Conservation (phyloP, 2,329 filamentous ascomycete species). For the Cylindrodendrum hubeiense region DNA sequence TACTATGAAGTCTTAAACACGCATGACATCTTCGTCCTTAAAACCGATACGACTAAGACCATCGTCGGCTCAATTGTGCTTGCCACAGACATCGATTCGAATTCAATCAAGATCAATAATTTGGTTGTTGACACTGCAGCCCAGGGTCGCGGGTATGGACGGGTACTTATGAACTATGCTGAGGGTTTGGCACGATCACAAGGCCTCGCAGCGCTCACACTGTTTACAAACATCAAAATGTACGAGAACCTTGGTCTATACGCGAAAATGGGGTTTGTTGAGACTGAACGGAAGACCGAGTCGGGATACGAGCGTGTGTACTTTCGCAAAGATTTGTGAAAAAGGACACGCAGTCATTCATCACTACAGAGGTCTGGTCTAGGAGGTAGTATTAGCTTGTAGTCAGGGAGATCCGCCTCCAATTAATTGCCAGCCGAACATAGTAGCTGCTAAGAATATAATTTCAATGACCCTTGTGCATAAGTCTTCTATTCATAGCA, state of each 20-base stretch:
- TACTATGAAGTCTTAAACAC: conserved; percentile 45
- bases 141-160: conserved; percentile 50
- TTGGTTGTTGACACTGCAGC: conserved; percentile 44
- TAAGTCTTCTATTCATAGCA: background rate
- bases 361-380: background rate
- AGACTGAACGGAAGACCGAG: conserved; percentile 46
- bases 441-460: too few relatives aligned
- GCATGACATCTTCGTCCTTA: conserved; percentile 42
- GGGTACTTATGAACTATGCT: conserved; percentile 47
- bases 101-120: conserved; percentile 45
- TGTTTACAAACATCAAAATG: conserved; percentile 53
- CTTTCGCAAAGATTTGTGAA: conserved; percentile 50
- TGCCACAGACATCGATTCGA: conserved; percentile 19
- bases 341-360: conserved; percentile 21
- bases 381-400: too few relatives aligned
- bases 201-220: conserved; percentile 36
- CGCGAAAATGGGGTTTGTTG: conserved; percentile 47
- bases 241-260: conserved; percentile 49
- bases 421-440: too few relatives aligned
- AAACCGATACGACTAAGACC: background rate
- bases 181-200: conserved; percentile 44
- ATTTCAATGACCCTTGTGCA: too few relatives aligned
- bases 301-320: conserved; percentile 52
- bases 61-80: conserved; percentile 48
- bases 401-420: too few relatives aligned